Evolutionary conservation across 108 stramenopile species (phyloP).

Genomic region (Aurantiochytrium sp.): DNA sequence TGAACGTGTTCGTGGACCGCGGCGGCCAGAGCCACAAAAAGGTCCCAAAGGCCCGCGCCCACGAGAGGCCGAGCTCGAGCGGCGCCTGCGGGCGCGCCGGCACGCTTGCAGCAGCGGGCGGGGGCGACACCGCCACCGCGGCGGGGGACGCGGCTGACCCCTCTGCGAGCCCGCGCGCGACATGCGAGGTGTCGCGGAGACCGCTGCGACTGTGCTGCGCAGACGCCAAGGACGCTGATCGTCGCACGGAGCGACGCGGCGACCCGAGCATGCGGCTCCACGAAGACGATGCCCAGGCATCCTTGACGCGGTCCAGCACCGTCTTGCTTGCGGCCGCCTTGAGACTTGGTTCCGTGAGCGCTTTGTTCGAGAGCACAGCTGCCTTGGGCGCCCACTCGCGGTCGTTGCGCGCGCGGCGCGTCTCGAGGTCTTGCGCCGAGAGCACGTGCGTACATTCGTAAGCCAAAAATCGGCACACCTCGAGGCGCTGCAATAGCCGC

Average conservation of each 20-base stretch:
- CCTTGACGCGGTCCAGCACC: not conserved
- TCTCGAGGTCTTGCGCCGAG: not conserved
- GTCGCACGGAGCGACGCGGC: not conserved
- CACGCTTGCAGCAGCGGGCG: too few species aligned
- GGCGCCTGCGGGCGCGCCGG: too few species aligned
- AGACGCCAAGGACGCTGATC: not conserved
- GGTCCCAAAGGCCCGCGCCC: not conserved
- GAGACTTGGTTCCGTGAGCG: not conserved
- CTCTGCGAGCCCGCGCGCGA: not conserved
- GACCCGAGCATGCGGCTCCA: not conserved
- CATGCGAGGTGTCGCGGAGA: not conserved
- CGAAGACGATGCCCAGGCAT: not conserved
- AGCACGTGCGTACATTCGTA: not conserved
- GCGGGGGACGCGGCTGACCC: too few species aligned
- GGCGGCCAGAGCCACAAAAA: constrained; percentile 14
- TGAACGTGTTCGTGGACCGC: not conserved
- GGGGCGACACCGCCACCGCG: too few species aligned
- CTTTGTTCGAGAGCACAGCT: not conserved
- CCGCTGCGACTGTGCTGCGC: not conserved
- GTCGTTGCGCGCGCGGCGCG: not conserved
- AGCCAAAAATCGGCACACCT: not conserved
- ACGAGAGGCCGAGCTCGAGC: not conserved
- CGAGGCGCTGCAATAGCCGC: not conserved
- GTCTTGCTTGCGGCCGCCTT: not conserved
- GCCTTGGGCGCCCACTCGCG: not conserved